A percentile compares a stretch with the other conserved stretches of the same genome.
These are phyloP conservation scores for Mariannaea elegans DNA, from an alignment of 2,329 filamentous ascomycete genomes.

Conservation along the genomic window DNA sequence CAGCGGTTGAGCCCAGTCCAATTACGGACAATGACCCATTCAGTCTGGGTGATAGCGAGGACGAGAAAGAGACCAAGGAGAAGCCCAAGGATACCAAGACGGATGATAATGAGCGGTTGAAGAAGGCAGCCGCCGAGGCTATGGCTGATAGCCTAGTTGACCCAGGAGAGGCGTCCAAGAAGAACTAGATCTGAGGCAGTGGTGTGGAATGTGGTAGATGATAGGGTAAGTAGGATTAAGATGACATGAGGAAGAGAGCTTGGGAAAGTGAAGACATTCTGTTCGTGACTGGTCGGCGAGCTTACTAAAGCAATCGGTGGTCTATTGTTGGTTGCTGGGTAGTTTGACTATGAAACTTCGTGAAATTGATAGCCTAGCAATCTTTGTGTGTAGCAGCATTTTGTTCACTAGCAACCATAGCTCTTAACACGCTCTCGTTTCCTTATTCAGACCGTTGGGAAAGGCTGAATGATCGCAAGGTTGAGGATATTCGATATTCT, in stretches of 20 bases:
- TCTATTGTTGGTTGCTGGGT: constrained; percentile 22
- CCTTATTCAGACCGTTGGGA: background rate
- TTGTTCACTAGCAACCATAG: constrained; percentile 21
- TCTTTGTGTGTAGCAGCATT: constrained; percentile 29
- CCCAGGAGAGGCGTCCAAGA: constrained; percentile 44
- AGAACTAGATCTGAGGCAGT: constrained; percentile 37
- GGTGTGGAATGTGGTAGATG: background rate
- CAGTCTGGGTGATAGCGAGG: constrained; percentile 93
- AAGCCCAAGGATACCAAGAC: constrained; percentile 64
- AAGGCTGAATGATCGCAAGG: background rate
- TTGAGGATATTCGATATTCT: background rate
- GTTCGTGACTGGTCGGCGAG: constrained; percentile 17
- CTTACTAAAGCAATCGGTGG: constrained; percentile 18
- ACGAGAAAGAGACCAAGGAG: constrained; percentile 75
- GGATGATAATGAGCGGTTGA: constrained; percentile 69
- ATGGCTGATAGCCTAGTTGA: constrained; percentile 66
- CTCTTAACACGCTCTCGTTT: background rate
- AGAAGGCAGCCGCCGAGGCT: constrained; percentile 70
- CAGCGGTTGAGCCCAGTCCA: constrained; percentile 81
- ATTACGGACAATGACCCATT: constrained; percentile 95
- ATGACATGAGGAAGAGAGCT: background rate
- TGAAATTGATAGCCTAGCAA: constrained; percentile 27
- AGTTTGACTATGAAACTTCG: constrained; percentile 16
- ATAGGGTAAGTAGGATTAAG: background rate
- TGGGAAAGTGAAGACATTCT: constrained; percentile 14